phyloP scores from a whole-genome alignment of 2,329 filamentous ascomycete genomes.

The Pyrenophora teres region DNA sequence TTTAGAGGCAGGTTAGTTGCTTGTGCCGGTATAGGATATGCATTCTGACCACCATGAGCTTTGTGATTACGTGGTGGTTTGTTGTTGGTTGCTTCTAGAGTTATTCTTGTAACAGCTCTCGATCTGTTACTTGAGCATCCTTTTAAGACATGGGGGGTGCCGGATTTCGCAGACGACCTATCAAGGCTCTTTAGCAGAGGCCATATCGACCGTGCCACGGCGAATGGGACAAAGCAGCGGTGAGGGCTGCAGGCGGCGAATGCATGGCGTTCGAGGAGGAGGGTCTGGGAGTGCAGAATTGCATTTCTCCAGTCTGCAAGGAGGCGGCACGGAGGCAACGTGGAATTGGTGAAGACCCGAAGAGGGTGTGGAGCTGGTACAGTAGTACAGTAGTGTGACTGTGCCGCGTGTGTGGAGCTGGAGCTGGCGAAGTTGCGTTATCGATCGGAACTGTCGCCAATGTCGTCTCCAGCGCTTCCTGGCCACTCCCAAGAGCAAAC shows the following conservation, averaged over 20 bases:
- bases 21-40: background rate
- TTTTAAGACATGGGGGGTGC: no score
- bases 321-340: background rate
- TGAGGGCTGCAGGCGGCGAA: background rate
- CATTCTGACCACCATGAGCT: background rate
- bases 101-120: background rate
- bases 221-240: conserved; percentile 3
- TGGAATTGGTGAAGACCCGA: background rate
- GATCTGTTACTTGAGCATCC: no score
- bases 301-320: background rate
- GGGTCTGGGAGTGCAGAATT: background rate
- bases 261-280: background rate
- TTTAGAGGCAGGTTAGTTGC: background rate
- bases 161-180: background rate
- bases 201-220: background rate
- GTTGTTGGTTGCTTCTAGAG: conserved; percentile 1
- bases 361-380: conserved; percentile 1
- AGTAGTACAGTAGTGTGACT: background rate
- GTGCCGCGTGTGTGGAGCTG: conserved; percentile 1
- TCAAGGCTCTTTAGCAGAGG: background rate
- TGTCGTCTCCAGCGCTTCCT: background rate
- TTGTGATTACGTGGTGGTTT: conserved; percentile 7
- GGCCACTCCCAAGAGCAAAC: background rate
- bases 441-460: background rate
- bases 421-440: background rate